Conservation (phyloP, 176 grass and related monocot genomes). For the maize (Zea mays) region Zm-B73-REFERENCE-NAM-5.0 NC_050102.1:135664001-135664500, state of each 20-base stretch:
- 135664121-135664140: slow-evolving; percentile 4
- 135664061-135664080: slow-evolving; percentile 31
- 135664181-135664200: slow-evolving; percentile 10
- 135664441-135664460: too few species aligned
- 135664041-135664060: slow-evolving; percentile 36
- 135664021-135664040: slow-evolving; percentile 32
- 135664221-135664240: not conserved
- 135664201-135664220: not conserved
- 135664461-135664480: too few species aligned
- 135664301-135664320: too few species aligned
- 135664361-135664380: too few species aligned
- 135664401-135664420: too few species aligned
- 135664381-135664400: too few species aligned
- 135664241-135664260: not conserved
- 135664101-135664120: slow-evolving; percentile 30
- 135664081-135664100: slow-evolving; percentile 33
- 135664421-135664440: too few species aligned
- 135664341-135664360: too few species aligned
- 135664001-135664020: slow-evolving; percentile 52
- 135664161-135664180: not conserved
- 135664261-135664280: too few species aligned
- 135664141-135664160: not conserved
- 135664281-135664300: too few species aligned
- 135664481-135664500: too few species aligned
- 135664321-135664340: too few species aligned